Evolutionary conservation across 2,329 filamentous ascomycete genomes (phyloP), one percentile per base, ranked within the genome.

Genomic region (Colletotrichum spaethianum): DNA sequence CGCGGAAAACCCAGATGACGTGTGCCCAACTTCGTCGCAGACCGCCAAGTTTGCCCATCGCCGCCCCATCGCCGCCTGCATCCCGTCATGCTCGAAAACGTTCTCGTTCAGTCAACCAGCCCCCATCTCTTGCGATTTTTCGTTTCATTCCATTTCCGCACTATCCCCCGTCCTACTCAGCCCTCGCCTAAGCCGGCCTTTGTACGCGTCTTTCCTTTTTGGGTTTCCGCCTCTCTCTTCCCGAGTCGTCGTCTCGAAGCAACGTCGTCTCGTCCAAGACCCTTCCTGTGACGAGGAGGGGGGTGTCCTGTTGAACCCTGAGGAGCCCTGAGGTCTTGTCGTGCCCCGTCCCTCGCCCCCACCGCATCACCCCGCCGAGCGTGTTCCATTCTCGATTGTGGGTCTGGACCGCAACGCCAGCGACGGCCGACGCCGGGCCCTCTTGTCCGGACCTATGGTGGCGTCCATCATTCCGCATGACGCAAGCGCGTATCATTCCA

Each of bases 1-100:
- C 5, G 36, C 20, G 7, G 50, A 3, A n/a, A 65, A 55, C 55
- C 63, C 67, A 33, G 61, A 63, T 72, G 69, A 72, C 59, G 64
- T 72, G 59, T 57, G 56, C 48, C 59, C 59, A 36, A 44, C 31
- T 8, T 48, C 31, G 18, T 23, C 36, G 11, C 42, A 20, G 28
- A 53, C 50, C 50, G 40, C 40, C 57, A 31, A 60, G 38, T 61
- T 16, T 11, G 28, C 28, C 20, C 42, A 48, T n/a, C 57, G 8
- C 42, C 20, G 28, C 28, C 42, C 57, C 57, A 46, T 42, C 42
- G n/a, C 26, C 18, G 20, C 28, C n/a, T 57, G n/a, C 55, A 18
- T 36, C 38, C 36, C 55, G 26, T 38, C 38, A 28, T 26, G 36
- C 55, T 59, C n/a, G 38, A 38, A 42, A 26, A 42, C 55, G 46